Base-by-base conservation (phyloP, 2,329 filamentous ascomycete species). In the Aspergillus novofumigatus region DNA sequence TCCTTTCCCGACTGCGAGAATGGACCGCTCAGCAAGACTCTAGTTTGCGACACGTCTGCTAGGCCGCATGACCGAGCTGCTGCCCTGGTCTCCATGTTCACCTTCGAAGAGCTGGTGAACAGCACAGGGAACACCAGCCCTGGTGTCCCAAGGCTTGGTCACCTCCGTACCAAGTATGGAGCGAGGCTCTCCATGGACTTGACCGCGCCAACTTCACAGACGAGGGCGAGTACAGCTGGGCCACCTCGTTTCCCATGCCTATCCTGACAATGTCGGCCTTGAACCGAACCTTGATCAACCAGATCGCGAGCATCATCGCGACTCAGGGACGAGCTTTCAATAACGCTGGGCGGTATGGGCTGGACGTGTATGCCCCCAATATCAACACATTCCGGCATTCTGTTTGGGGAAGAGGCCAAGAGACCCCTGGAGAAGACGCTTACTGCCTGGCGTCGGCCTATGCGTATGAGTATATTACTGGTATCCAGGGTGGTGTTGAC, bases 241-340 rank as follows among this genome's bases (percentile, higher is more conserved):
- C 86, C 0, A 89, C 86, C 0, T 85, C 82, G 0, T 89, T 89
- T 65, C 85, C 86, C 0, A 81, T 83, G 66, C 86, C 86, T 0
- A 86, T 90, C 52, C 71, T 82, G 1, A 80, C 86, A 63, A 81
- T 81, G 23, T 84, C 86, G 0, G 81, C 86, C 0, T 86, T 89
- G 60, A 85, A 89, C 60, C 84, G 87, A 60, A 79, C 80, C 0
- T 70, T 89, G 32, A 82, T 89, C 60, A 68, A 78, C 21, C 73
- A 79, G 5, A 81, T 89, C 3, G 86, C 80, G 2, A 76, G 69
- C 1, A 78, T 84, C 3, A 69, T 76, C 32, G 76, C 75, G 4
- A 87, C 81, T 0, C 86, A 90, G 66, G 84, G 83, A 0, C 78
- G 87, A 42, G 86, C 86, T 0, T 89, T 87, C 67, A 85, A 78